phyloP scores from a whole-genome alignment of 768 basidiomycete species.

The Mycena rebaudengoi region DNA sequence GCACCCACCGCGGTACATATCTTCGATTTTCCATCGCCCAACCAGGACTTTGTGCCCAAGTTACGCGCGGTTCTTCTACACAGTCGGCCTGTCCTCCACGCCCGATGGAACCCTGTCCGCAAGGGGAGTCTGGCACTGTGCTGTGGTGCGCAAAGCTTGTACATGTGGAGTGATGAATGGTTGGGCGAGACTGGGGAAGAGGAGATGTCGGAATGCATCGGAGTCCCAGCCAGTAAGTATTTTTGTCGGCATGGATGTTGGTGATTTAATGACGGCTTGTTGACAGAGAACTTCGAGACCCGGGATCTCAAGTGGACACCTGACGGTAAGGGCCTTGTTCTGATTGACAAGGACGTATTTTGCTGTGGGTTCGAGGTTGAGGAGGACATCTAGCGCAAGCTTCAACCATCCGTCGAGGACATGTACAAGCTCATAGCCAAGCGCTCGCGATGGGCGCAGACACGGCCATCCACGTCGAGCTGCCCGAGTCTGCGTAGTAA shows the following conservation, averaged over 20 bases:
- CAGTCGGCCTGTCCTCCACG: conserved; percentile 65
- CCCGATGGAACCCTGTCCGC: conserved; percentile 88
- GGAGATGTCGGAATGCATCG: conserved; percentile 91
- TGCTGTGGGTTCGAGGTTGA: conserved; percentile 88
- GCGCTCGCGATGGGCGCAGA: too few species aligned
- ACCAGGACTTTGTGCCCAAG: conserved; percentile 64
- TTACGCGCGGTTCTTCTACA: conserved; percentile 77
- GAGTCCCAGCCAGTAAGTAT: conserved; percentile 84
- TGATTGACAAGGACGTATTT: conserved; percentile 81
- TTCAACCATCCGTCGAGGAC: too few species aligned
- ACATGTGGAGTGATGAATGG: conserved; percentile 89
- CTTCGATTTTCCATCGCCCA: conserved; percentile 73
- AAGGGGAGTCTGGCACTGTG: conserved; percentile 74
- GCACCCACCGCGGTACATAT: conserved; percentile 72
- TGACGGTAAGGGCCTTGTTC: conserved; percentile 82
- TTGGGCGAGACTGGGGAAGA: conserved; percentile 61
- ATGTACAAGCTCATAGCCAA: too few species aligned
- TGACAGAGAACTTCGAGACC: conserved; percentile 74
- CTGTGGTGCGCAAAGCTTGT: conserved; percentile 72
- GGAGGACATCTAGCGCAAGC: too few species aligned
- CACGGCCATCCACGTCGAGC: too few species aligned
- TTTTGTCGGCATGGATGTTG: conserved; percentile 13
- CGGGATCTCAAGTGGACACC: conserved; percentile 82
- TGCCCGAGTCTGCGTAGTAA: too few species aligned
- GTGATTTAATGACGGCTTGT: conserved; percentile 8